Base-by-base conservation (phyloP, 2,329 filamentous ascomycete genomes). In the Cordyceps farinosa region DNA sequence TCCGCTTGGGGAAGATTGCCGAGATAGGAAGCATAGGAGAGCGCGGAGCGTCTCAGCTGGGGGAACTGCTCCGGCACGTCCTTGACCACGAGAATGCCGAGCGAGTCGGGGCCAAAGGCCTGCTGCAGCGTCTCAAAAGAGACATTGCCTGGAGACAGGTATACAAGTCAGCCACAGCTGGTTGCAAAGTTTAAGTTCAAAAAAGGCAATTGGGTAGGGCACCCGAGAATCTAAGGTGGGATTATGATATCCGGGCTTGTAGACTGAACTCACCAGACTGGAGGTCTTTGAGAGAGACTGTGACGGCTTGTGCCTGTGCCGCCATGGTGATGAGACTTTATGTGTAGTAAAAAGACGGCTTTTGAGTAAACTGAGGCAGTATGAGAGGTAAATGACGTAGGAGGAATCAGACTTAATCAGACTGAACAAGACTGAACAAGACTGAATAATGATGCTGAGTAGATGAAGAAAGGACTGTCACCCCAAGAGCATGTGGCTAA, bases 41-140 rank as follows among this genome's bases (percentile, higher is more conserved):
- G 82, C 2, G 96, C 84, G 65, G 84, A 84, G 64, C 84, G 84
- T 65, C 95, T 86, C 50, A 97, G 79, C n/a, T 83, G 77, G 15
- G 83, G 76, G 70, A 96, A 99, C 59, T 86, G 80, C 6, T 82
- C 66, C 0, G 92, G 91, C 0, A 98, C 85, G 72, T 92, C 91
- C 73, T 90, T 92, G 54, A 99, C 93, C n/a, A 98, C 80, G 62
- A 99, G 88, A 59, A 99, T 97, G 0, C 95, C 95, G 13, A 98
- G 81, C 2, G 92, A 97, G 32, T 90, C 87, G 1, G 93, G 92
- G 0, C 95, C 95, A 73, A 99, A 98, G 0, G 95, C 95, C 69
- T 89, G 77, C 69, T 90, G 85, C 11, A 95, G 82, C 0, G 84
- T 84, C 62, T 85, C 82, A 59, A 91, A 89, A 0, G 89, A 82